Percentiles rank a stretch among this genome's conserved stretches.
Conservation (phyloP, 192 early-diverging fungal species). For the Backusella mclennaniae region DNA sequence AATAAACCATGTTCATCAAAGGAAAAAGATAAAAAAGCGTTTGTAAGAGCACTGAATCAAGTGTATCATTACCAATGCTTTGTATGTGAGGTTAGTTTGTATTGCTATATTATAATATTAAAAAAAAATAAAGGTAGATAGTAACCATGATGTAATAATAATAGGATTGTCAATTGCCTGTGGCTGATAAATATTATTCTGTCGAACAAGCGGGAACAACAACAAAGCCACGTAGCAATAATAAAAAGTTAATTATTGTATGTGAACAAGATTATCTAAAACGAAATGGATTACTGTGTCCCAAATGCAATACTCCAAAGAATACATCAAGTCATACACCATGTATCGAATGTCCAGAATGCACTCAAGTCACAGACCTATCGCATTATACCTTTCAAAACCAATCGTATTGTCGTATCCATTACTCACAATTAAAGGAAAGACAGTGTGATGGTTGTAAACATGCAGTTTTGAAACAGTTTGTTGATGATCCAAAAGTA, state of each 20-base stretch:
- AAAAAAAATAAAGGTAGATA: neutral
- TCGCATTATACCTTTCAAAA: slow-evolving; percentile 81
- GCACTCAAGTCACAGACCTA: neutral
- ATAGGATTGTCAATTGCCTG: slow-evolving; percentile 13
- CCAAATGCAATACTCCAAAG: slow-evolving; percentile 9
- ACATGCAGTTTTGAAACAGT: slow-evolving; percentile 77
- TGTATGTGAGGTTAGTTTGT: slow-evolving; percentile 16
- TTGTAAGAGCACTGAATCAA: slow-evolving; percentile 16
- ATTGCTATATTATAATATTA: neutral
- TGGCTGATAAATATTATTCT: slow-evolving; percentile 6
- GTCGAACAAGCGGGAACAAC: neutral
- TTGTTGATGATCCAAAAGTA: slow-evolving; percentile 67
- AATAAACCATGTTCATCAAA: neutral
- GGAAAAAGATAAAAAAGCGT: neutral
- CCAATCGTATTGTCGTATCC: slow-evolving; percentile 74
- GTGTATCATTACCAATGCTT: slow-evolving; percentile 23
- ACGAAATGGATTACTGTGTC: neutral
- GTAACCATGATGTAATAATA: neutral
- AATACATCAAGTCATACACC: neutral
- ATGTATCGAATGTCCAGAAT: slow-evolving; percentile 18
- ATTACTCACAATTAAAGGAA: slow-evolving; percentile 74
- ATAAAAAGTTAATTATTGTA: neutral
- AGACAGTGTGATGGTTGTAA: slow-evolving; percentile 77
- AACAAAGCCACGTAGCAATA: neutral
- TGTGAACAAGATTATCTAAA: slow-evolving; percentile 9